A percentile compares a stretch with the other conserved stretches of the same genome.
Evolutionary conservation across 2,329 filamentous ascomycete genomes (phyloP).

Genomic region (Pseudogymnoascus sp.): DNA sequence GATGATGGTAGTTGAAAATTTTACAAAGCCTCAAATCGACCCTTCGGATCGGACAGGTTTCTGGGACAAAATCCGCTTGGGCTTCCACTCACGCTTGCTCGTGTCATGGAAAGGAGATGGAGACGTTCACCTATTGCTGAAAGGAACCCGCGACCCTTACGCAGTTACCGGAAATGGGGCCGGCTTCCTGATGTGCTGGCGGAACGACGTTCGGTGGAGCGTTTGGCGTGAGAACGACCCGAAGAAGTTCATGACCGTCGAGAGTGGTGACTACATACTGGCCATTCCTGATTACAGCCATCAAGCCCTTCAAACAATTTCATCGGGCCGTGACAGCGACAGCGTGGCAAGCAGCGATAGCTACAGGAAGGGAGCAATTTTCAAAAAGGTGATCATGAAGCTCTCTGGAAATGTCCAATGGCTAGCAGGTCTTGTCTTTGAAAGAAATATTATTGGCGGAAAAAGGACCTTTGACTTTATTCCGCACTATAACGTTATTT

Average conservation of each 20-base stretch:
- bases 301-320: conserved; percentile 57
- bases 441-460: conserved; percentile 67
- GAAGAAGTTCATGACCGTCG: conserved; percentile 88
- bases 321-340: conserved; percentile 41
- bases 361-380: conserved; percentile 67
- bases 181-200: conserved; percentile 98
- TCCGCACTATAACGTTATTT: conserved; percentile 83
- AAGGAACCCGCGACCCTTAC: conserved; percentile 89
- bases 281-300: conserved; percentile 91
- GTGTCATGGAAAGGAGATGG: conserved; percentile 93
- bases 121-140: conserved; percentile 87
- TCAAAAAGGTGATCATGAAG: conserved; percentile 99
- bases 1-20: conserved; percentile 98
- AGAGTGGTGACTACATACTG: conserved; percentile 90
- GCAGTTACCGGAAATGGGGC: conserved; percentile 86
- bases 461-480: conserved; percentile 79
- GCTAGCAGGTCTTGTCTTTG: conserved; percentile 86
- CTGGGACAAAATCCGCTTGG: conserved; percentile 96
- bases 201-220: conserved; percentile 83
- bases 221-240: conserved; percentile 82
- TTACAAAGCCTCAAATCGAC: conserved; percentile 92
- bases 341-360: conserved; percentile 50
- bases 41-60: conserved; percentile 91
- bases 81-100: conserved; percentile 84
- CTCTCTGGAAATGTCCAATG: conserved; percentile 92